Conservation (phyloP, 2,329 filamentous ascomycete genomes). For the Cladophialophora chaetospira region DNA sequence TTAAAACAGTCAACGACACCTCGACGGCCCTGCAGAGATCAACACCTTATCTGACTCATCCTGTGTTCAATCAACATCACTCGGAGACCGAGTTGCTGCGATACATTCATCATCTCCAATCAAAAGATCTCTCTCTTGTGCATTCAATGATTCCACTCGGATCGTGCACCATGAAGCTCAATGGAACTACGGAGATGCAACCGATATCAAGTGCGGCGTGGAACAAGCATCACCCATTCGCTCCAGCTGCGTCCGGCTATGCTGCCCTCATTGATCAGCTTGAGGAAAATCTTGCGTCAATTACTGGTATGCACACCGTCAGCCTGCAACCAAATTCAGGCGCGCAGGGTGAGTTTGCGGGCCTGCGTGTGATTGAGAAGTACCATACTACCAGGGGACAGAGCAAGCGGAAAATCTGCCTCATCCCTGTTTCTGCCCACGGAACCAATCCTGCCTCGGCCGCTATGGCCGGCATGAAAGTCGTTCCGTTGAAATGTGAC, state of each 20-base stretch:
- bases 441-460: constrained; percentile 95
- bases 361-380: constrained; percentile 82
- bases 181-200: constrained; percentile 90
- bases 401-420: constrained; percentile 78
- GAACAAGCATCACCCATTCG: constrained; percentile 79
- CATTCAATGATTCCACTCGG: constrained; percentile 98
- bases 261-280: constrained; percentile 69
- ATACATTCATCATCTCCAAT: constrained; percentile 90
- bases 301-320: constrained; percentile 87
- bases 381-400: constrained; percentile 70
- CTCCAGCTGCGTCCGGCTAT: constrained; percentile 69
- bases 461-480: constrained; percentile 93
- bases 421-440: constrained; percentile 93
- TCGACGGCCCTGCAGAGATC: constrained; percentile 63
- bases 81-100: constrained; percentile 92
- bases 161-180: constrained; percentile 98
- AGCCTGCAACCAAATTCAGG: constrained; percentile 95
- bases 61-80: constrained; percentile 92
- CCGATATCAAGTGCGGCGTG: constrained; percentile 77
- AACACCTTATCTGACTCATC: constrained; percentile 78
- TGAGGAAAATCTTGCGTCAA: constrained; percentile 72
- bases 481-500: constrained; percentile 90
- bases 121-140: constrained; percentile 88
- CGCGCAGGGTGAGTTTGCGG: constrained; percentile 92
- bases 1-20: constrained; percentile 48